These are phyloP conservation scores for Polytrichum formosum DNA, from an alignment of 225 moss, liverwort and hornwort genomes.

Conservation along the genomic window DNA sequence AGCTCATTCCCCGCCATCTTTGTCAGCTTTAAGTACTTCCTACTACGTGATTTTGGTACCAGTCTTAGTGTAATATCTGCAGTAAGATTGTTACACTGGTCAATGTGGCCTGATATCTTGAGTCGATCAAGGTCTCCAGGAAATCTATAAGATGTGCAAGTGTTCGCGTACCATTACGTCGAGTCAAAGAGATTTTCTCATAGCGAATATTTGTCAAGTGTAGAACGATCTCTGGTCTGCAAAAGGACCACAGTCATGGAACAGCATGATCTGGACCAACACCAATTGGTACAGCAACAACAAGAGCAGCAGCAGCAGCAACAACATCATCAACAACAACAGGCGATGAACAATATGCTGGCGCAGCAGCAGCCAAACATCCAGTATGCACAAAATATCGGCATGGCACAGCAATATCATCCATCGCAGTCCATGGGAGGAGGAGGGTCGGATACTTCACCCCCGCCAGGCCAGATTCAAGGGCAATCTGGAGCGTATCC, in stretches of 20 bases:
- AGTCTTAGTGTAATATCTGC: too few relatives aligned
- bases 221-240: background rate
- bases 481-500: conserved; percentile 66
- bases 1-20: background rate
- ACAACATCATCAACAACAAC: conserved; percentile 26
- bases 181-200: background rate
- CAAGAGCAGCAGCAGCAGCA: conserved; percentile 23
- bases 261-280: conserved; percentile 14
- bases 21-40: background rate
- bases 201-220: too few relatives aligned
- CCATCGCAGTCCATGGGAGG: conserved; percentile 33
- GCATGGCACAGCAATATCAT: conserved; percentile 27
- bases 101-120: background rate
- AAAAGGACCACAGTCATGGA: background rate
- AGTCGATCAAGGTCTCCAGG: background rate
- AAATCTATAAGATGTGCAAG: too few relatives aligned
- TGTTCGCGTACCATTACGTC: background rate
- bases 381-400: conserved; percentile 15
- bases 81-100: background rate
- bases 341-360: conserved; percentile 50
- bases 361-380: conserved; percentile 41
- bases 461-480: conserved; percentile 41
- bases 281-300: conserved; percentile 47
- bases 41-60: too few relatives aligned
- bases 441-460: conserved; percentile 32